These are phyloP conservation scores for Neofusicoccum sp. DNA, from an alignment of 2,329 filamentous ascomycete genomes.

Conservation along the genomic window DNA sequence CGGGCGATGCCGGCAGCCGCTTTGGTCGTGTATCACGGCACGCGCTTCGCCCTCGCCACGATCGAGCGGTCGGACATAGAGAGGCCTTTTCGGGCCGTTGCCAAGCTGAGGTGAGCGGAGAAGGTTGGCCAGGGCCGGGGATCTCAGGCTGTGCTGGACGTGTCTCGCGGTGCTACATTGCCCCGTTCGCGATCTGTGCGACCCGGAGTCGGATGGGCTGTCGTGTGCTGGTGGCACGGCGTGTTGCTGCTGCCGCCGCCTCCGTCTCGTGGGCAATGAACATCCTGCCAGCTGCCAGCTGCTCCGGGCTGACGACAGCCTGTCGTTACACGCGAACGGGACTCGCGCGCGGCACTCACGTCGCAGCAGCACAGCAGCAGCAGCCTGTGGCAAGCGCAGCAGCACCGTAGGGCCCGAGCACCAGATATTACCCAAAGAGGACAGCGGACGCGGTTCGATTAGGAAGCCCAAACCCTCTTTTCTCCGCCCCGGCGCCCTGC, in stretches of 20 bases:
- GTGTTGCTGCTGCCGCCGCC: background rate
- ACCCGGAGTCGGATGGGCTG: conserved; percentile 1
- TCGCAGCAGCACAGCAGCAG: background rate
- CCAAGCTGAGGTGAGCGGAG: too few relatives aligned
- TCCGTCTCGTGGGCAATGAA: too few relatives aligned
- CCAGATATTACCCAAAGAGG: background rate
- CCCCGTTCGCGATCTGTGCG: background rate
- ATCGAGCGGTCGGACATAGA: too few relatives aligned
- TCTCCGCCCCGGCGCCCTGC: background rate
- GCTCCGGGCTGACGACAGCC: background rate
- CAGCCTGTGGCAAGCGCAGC: background rate
- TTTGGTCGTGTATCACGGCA: too few relatives aligned
- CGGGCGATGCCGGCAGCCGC: too few relatives aligned
- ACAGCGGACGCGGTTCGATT: background rate
- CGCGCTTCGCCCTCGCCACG: too few relatives aligned
- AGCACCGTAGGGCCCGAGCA: background rate
- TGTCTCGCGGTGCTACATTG: background rate
- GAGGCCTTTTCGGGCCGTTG: too few relatives aligned
- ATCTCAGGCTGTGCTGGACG: background rate
- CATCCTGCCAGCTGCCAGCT: background rate
- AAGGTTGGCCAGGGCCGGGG: too few relatives aligned
- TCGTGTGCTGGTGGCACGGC: background rate
- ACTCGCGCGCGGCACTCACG: background rate
- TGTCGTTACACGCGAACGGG: background rate
- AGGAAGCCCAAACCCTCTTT: background rate